Evolutionary conservation across 202 grass and related monocot species (phyloP).

Genomic region (Panicum virgatum): DNA sequence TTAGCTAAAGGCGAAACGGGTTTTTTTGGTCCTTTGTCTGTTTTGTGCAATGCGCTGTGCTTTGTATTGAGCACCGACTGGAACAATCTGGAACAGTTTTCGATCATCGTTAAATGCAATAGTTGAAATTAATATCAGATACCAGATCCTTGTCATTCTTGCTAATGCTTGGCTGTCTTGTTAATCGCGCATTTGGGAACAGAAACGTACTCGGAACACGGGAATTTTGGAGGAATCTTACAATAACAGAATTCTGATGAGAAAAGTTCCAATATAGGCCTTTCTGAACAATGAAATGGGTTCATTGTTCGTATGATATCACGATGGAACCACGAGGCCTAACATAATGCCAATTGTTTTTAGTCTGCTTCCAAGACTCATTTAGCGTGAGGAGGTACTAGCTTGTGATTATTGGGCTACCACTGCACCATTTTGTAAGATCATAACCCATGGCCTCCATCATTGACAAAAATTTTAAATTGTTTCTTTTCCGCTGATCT

Average conservation of each 20-base stretch:
- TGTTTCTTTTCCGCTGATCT: not conserved
- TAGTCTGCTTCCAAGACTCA: not conserved
- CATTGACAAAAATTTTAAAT: not conserved
- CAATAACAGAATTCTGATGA: not conserved
- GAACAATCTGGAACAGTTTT: conserved; percentile 10
- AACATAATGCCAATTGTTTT: not conserved
- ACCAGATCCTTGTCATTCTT: not conserved
- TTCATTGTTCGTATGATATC: not conserved
- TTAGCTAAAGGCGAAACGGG: not conserved
- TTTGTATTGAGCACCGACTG: not conserved
- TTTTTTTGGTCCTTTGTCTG: not conserved
- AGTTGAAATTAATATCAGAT: not conserved
- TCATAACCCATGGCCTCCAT: conserved; percentile 2
- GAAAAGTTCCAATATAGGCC: not conserved
- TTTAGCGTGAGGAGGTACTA: not conserved
- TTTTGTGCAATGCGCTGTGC: not conserved
- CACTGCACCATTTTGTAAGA: not conserved
- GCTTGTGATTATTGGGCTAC: not conserved
- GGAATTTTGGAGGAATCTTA: not conserved
- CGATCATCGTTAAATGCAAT: not conserved
- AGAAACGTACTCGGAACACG: not conserved
- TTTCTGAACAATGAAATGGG: not conserved
- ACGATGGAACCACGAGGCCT: not conserved
- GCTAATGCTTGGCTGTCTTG: not conserved
- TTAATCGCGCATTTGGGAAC: not conserved